Conservation (phyloP, 768 basidiomycete genomes). For the Termitomyces sp. region DNA sequence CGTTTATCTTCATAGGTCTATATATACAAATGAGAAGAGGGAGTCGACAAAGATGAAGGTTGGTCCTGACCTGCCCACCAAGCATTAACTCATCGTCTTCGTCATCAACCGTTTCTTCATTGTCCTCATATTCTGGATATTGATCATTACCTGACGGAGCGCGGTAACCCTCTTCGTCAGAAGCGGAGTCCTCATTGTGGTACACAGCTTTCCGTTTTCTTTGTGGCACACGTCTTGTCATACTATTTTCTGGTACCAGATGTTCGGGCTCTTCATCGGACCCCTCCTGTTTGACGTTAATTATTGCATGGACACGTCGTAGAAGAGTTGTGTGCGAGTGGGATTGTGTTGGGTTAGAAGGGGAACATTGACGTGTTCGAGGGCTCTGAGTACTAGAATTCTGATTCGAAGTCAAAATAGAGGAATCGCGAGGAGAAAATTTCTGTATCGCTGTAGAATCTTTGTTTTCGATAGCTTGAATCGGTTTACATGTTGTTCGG, state of each 20-base stretch:
- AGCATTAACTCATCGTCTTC: constrained; percentile 62
- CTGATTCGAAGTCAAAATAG: not conserved
- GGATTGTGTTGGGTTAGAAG: constrained; percentile 6
- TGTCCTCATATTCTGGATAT: constrained; percentile 21
- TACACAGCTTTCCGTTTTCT: constrained; percentile 9
- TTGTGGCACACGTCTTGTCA: not conserved
- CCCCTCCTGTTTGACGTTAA: constrained; percentile 62
- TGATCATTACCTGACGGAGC: constrained; percentile 4
- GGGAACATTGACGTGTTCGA: constrained; percentile 9
- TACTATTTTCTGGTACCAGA: not conserved
- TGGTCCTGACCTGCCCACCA: constrained; percentile 43
- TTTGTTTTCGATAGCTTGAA: constrained; percentile 4
- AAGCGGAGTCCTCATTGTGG: constrained; percentile 3
- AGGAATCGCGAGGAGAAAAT: not conserved
- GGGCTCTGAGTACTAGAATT: not conserved
- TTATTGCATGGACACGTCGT: constrained; percentile 60
- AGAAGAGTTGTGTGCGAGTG: constrained; percentile 34
- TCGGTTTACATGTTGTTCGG: constrained; percentile 4
- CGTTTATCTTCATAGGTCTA: constrained; percentile 28
- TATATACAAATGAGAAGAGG: not conserved
- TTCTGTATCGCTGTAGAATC: constrained; percentile 1
- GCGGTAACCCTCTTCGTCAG: constrained; percentile 5
- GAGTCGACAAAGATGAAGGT: not conserved
- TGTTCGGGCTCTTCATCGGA: constrained; percentile 17
- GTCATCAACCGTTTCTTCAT: constrained; percentile 28